A percentile compares a stretch with the other conserved stretches of the same genome.
Evolutionary conservation across 352 stramenopile species (phyloP).

Genomic region (Pythium aquatile): DNA sequence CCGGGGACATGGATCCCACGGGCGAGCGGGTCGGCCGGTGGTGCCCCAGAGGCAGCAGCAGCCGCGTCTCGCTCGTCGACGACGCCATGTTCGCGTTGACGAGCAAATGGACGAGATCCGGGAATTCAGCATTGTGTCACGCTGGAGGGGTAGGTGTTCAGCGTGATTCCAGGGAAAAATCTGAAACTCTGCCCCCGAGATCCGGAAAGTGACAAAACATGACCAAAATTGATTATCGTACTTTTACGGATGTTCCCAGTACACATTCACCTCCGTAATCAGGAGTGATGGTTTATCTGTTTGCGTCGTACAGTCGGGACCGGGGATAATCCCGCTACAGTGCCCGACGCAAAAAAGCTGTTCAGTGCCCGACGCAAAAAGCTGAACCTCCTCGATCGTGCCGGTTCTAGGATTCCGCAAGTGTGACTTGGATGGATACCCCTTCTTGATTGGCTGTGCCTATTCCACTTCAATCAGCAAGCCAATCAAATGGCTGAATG

Average conservation of each 20-base stretch:
- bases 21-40: constrained; percentile 3
- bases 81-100: constrained; percentile 4
- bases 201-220: background rate
- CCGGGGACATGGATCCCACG: constrained; percentile 7
- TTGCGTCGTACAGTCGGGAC: no score
- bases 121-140: background rate
- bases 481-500: constrained; percentile 18
- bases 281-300: background rate
- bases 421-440: constrained; percentile 33
- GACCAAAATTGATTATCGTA: background rate
- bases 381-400: constrained; percentile 1
- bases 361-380: background rate
- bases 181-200: background rate
- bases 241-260: background rate
- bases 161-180: background rate
- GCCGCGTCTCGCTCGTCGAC: constrained; percentile 12
- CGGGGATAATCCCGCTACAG: no score
- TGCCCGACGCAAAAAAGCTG: background rate
- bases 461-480: constrained; percentile 6
- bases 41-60: constrained; percentile 15
- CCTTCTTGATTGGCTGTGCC: constrained; percentile 14
- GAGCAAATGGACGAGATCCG: background rate
- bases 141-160: background rate
- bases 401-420: constrained; percentile 29
- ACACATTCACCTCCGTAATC: background rate